Conservation (phyloP, 2,329 filamentous ascomycete genomes). For the Colletotrichum chrysophilum region DNA sequence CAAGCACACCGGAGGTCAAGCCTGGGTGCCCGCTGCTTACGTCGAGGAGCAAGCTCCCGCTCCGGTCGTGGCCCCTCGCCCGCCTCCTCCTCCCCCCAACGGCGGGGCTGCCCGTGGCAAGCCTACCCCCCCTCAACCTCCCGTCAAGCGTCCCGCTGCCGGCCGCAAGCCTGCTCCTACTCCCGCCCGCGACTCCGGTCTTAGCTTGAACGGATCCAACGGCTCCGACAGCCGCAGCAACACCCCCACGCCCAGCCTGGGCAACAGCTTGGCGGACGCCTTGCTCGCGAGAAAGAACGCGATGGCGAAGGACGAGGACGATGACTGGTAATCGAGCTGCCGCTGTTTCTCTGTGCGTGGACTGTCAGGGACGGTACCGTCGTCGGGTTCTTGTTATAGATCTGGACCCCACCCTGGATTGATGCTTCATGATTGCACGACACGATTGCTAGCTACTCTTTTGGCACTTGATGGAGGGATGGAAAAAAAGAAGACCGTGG, state of each 20-base stretch:
- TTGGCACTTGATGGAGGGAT: constrained; percentile 3
- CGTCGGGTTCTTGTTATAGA: constrained; percentile 9
- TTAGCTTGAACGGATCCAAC: constrained; percentile 64
- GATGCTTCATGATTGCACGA: constrained; percentile 23
- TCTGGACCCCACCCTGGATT: constrained; percentile 7
- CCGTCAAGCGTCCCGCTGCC: constrained; percentile 78
- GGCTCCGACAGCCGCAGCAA: constrained; percentile 69
- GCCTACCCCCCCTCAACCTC: constrained; percentile 77
- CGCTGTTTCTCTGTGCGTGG: constrained; percentile 9
- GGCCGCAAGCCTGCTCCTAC: constrained; percentile 74
- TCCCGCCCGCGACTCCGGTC: constrained; percentile 72
- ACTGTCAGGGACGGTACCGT: constrained; percentile 7
- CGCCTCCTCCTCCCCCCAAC: constrained; percentile 69
- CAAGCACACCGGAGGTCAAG: constrained; percentile 75
- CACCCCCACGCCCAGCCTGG: constrained; percentile 75
- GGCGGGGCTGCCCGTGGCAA: constrained; percentile 60
- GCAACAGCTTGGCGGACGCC: constrained; percentile 79
- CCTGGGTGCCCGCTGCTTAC: constrained; percentile 94
- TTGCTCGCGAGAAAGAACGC: constrained; percentile 77
- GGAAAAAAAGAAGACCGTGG: not conserved
- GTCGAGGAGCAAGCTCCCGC: constrained; percentile 81
- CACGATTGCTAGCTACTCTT: constrained; percentile 15
- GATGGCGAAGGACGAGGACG: constrained; percentile 74
- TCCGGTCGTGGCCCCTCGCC: constrained; percentile 62
- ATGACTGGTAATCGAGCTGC: constrained; percentile 63